phyloP scores from a whole-genome alignment of 345 rosid species.

The Brassica cretica region DNA sequence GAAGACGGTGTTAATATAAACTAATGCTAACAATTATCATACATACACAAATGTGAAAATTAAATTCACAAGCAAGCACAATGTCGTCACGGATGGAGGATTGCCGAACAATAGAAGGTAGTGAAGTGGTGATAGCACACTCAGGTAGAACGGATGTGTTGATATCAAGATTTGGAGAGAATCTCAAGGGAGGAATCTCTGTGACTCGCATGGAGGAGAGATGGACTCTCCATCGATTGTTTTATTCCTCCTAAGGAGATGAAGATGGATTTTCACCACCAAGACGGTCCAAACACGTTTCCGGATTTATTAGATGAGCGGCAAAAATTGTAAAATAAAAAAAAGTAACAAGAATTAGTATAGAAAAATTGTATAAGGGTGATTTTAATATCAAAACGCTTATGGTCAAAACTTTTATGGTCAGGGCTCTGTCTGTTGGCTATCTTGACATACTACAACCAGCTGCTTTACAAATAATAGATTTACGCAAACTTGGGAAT shows the following conservation, averaged over 20 bases:
- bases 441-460: slow-evolving; percentile 74
- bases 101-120: slow-evolving; percentile 59
- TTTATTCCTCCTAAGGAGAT: slow-evolving; percentile 86
- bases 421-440: slow-evolving; percentile 57
- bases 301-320: slow-evolving; percentile 7
- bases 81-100: slow-evolving; percentile 76
- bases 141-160: slow-evolving; percentile 68
- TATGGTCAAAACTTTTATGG: slow-evolving; percentile 74
- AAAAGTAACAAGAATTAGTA: neutral
- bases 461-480: slow-evolving; percentile 40
- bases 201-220: slow-evolving; percentile 81
- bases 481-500: neutral
- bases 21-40: too few relatives aligned
- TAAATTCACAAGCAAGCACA: slow-evolving; percentile 10
- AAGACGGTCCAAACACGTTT: slow-evolving; percentile 13
- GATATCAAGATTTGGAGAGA: slow-evolving; percentile 85
- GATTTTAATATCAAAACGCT: slow-evolving; percentile 38
- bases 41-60: too few relatives aligned
- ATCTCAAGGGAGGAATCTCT: slow-evolving; percentile 64
- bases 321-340: neutral
- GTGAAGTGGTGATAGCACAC: slow-evolving; percentile 80
- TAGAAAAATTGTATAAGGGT: slow-evolving; percentile 16
- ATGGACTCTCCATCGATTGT: slow-evolving; percentile 81
- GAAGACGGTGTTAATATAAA: too few relatives aligned
- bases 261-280: slow-evolving; percentile 45